Evolutionary conservation across 2,329 filamentous ascomycete species (phyloP).

Genomic region (Stagonosporopsis rhizophila): DNA sequence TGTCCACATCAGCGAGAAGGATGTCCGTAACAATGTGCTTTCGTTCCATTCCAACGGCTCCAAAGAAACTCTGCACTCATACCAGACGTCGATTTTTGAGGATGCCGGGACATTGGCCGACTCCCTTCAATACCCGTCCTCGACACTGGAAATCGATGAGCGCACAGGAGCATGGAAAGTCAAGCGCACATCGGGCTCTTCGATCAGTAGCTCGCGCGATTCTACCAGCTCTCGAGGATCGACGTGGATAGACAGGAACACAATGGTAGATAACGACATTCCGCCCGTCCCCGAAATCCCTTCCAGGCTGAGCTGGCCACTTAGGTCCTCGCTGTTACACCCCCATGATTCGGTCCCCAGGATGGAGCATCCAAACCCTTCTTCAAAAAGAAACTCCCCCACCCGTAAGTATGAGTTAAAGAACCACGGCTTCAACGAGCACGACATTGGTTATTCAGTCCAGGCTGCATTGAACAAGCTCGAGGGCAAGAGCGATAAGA

Average conservation of each 20-base stretch:
- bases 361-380: conserved; percentile 23
- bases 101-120: conserved; percentile 44
- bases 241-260: conserved; percentile 28
- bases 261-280: conserved; percentile 20
- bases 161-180: conserved; percentile 44
- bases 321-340: conserved; percentile 5
- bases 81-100: conserved; percentile 40
- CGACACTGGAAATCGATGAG: conserved; percentile 41
- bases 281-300: conserved; percentile 40
- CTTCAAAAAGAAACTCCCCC: conserved; percentile 16
- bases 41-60: conserved; percentile 28
- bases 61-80: conserved; percentile 39
- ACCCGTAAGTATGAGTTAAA: conserved; percentile 24
- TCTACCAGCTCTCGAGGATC: conserved; percentile 24
- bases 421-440: conserved; percentile 27
- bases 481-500: conserved; percentile 26
- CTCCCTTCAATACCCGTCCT: conserved; percentile 41
- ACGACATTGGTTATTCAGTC: conserved; percentile 28
- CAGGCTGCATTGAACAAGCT: conserved; percentile 29
- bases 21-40: conserved; percentile 23
- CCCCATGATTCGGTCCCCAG: conserved; percentile 16
- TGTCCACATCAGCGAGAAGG: conserved; percentile 32
- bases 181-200: conserved; percentile 35
- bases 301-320: conserved; percentile 12
- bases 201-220: conserved; percentile 16